phyloP scores from a whole-genome alignment of 129 eudicot species.

The Centaurea solstitialis region DNA sequence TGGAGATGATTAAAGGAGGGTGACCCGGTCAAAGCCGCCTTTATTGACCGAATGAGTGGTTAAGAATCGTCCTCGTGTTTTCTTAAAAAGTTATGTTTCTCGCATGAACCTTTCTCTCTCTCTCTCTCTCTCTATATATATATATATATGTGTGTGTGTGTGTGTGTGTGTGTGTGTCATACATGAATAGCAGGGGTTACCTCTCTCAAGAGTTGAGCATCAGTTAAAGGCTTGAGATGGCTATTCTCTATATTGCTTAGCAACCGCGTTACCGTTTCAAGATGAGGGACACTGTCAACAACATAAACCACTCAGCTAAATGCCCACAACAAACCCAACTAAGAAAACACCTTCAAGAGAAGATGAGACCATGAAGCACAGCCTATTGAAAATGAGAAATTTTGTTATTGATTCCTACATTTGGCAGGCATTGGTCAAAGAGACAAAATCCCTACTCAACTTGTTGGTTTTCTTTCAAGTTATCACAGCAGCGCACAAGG shows the following conservation, averaged over 20 bases:
- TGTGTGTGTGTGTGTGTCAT: too few relatives aligned
- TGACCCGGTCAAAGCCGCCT: too few relatives aligned
- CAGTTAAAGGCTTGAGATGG: slow-evolving; percentile 72
- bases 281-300: slow-evolving; percentile 71
- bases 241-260: slow-evolving; percentile 67
- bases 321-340: neutral
- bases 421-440: neutral
- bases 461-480: neutral
- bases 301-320: slow-evolving; percentile 4
- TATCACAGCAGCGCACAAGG: neutral
- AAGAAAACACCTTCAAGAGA: too few relatives aligned
- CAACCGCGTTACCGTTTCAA: slow-evolving; percentile 67
- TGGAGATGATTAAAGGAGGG: too few relatives aligned
- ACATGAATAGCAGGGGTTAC: slow-evolving; percentile 16
- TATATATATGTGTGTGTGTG: too few relatives aligned
- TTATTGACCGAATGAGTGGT: too few relatives aligned
- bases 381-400: neutral
- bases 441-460: neutral
- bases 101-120: too few relatives aligned
- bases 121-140: too few relatives aligned
- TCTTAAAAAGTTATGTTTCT: too few relatives aligned
- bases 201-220: slow-evolving; percentile 37
- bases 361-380: neutral
- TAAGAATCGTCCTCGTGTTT: too few relatives aligned
- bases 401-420: neutral